Percentiles rank a stretch among this genome's conserved stretches.
phyloP scores from a whole-genome alignment of 2,329 filamentous ascomycete species.

The Neonectria magnoliae region DNA sequence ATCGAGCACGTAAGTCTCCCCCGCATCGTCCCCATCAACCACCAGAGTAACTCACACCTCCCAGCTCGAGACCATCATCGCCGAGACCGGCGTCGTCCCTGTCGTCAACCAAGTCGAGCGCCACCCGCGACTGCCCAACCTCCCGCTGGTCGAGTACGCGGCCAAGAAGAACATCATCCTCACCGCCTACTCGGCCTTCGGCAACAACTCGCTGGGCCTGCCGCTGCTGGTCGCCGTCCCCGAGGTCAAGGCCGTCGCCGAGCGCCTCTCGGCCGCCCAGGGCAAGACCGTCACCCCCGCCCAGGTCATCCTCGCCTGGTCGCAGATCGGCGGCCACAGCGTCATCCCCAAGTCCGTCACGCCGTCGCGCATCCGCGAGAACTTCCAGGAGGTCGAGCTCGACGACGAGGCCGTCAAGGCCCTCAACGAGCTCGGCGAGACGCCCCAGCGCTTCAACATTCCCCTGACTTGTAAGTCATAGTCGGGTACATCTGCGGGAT shows the following conservation, averaged over 20 bases:
- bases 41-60: constrained; percentile 5
- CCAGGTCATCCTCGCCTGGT: constrained; percentile 66
- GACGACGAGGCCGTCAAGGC: constrained; percentile 66
- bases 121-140: constrained; percentile 70
- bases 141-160: constrained; percentile 67
- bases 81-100: constrained; percentile 64
- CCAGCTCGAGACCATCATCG: constrained; percentile 64
- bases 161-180: constrained; percentile 71
- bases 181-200: constrained; percentile 71
- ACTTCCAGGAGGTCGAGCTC: constrained; percentile 75
- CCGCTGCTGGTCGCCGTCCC: constrained; percentile 68
- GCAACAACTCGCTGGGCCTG: constrained; percentile 55
- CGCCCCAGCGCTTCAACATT: constrained; percentile 56
- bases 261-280: constrained; percentile 50
- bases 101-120: constrained; percentile 77
- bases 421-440: constrained; percentile 70
- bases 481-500: not conserved
- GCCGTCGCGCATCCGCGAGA: constrained; percentile 71
- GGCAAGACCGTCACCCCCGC: constrained; percentile 53
- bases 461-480: constrained; percentile 52
- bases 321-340: constrained; percentile 67
- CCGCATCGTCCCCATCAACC: not conserved
- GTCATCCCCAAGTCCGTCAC: constrained; percentile 83
- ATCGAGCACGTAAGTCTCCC: constrained; percentile 58
- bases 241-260: constrained; percentile 65